Percentiles rank a stretch among this genome's conserved stretches.
phyloP scores from a whole-genome alignment of 441 rosid species.

The Hura crepitans region DNA sequence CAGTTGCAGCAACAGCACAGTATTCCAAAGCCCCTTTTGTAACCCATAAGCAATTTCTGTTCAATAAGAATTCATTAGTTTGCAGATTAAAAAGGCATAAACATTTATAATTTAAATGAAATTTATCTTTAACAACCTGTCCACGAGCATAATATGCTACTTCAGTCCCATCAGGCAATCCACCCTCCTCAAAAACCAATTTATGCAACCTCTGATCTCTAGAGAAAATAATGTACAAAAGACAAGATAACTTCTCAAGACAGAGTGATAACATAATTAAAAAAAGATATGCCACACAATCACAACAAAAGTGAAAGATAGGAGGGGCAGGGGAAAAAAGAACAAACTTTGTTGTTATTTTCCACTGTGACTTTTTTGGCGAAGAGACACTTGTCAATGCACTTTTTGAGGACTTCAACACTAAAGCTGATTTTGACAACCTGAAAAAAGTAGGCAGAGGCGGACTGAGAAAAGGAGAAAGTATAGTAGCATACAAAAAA shows the following conservation, averaged over 20 bases:
- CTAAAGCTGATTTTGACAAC: conserved; percentile 36
- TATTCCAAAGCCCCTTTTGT: conserved; percentile 79
- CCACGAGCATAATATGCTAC: conserved; percentile 76
- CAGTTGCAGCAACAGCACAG: conserved; percentile 84
- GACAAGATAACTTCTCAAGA: conserved; percentile 20
- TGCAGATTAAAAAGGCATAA: conserved; percentile 18
- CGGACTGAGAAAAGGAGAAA: conserved; percentile 4
- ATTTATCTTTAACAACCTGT: conserved; percentile 45
- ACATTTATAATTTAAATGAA: conserved; percentile 18
- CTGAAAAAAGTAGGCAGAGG: conserved; percentile 36
- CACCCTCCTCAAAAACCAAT: conserved; percentile 68
- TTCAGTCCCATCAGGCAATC: conserved; percentile 82
- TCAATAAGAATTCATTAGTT: conserved; percentile 27
- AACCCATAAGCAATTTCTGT: conserved; percentile 92
- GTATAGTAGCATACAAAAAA: not conserved
- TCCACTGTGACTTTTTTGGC: conserved; percentile 47
- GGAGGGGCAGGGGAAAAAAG: not conserved
- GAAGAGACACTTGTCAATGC: conserved; percentile 33
- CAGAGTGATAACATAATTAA: conserved; percentile 5
- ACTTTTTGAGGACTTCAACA: conserved; percentile 31
- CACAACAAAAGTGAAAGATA: not conserved
- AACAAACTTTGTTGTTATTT: conserved; percentile 48
- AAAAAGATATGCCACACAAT: conserved; percentile 3
- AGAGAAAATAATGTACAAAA: conserved; percentile 22
- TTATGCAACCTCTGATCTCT: conserved; percentile 77